These are phyloP conservation scores for Eremomyces bilateralis DNA, from an alignment of 495 filamentous ascomycete species.

Conservation along the genomic window DNA sequence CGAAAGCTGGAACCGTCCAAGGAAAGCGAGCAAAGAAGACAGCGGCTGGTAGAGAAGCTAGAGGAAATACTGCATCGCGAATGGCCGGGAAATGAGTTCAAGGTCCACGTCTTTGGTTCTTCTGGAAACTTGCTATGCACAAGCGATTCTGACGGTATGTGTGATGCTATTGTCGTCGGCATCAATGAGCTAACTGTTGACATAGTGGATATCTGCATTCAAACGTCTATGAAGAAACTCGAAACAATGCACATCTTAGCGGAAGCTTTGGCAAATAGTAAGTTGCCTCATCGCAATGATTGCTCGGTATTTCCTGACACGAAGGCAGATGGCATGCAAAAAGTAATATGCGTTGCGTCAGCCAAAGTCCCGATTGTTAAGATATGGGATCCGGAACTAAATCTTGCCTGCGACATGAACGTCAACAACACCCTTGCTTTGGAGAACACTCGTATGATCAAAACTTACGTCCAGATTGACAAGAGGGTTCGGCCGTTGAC, in stretches of 20 bases:
- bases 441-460: conserved; percentile 96
- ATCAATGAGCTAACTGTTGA: conserved; percentile 7
- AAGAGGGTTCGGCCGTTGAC: conserved; percentile 74
- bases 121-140: conserved; percentile 91
- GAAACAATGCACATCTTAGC: conserved; percentile 78
- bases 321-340: conserved; percentile 72
- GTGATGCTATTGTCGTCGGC: conserved; percentile 8
- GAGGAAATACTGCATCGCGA: conserved; percentile 67
- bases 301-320: conserved; percentile 11
- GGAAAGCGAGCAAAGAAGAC: conserved; percentile 53
- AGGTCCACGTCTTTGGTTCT: conserved; percentile 86
- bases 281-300: conserved; percentile 13
- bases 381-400: conserved; percentile 88
- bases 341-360: conserved; percentile 75
- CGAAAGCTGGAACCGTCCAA: conserved; percentile 62
- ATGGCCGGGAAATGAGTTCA: conserved; percentile 81
- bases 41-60: conserved; percentile 61
- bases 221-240: conserved; percentile 63
- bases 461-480: conserved; percentile 89
- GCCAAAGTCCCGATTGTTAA: conserved; percentile 98
- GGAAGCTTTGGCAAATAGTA: conserved; percentile 64
- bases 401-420: conserved; percentile 92
- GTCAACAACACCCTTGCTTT: conserved; percentile 89
- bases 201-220: conserved; percentile 94
- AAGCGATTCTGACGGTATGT: conserved; percentile 85